Base-by-base conservation (phyloP, 148 eudicot species). In the Gaultheria prostrata region DNA sequence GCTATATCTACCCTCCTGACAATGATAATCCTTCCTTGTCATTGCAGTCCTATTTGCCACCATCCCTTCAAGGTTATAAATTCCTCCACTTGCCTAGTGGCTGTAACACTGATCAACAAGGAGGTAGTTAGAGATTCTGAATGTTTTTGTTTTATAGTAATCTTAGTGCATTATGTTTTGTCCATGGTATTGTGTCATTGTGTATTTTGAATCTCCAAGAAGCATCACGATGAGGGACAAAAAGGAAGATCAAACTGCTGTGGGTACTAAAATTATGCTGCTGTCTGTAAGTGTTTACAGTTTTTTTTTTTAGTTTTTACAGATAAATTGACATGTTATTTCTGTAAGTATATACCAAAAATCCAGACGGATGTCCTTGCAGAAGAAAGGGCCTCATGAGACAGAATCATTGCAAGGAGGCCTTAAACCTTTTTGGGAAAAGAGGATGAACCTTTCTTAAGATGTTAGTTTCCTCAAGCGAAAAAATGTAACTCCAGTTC, bases 1-100 rank as follows among this genome's bases (percentile, higher is more conserved):
- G 90, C 10, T 95, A 95, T 77, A 84, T 93, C 8, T 94, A 94
- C 83, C 90, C 98, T 78, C 98, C 98, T 32, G 93, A 93, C 14
- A 3, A 9, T 63, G 70, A 63, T 28, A 80, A 95, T 87, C 91
- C 94, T 76, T 83, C 84, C 35, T 54, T 43, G 4, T 86, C 89
- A 2, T 24, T 82, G 30, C 98, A 93, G 86, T 83, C 88, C 8
- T 95, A 87, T 88, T 77, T 94, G 59, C 98, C 98, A 1, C 88
- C 89, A 17, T 90, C 95, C 12, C 94, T 95, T 51, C 77, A 86
- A 33, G 98, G 97, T 59, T 87, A 85, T 57, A 94, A 94, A 88
- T 95, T 95, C 88, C 93, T 95, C 3, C 80, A 91, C 13, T 94
- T 93, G 94, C 95, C 96, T 11, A 72, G 77, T 45, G 18, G 51